A percentile compares a stretch with the other conserved stretches of the same genome.
phyloP scores from a whole-genome alignment of 441 rosid species.

The Macaranga tanarius region DNA sequence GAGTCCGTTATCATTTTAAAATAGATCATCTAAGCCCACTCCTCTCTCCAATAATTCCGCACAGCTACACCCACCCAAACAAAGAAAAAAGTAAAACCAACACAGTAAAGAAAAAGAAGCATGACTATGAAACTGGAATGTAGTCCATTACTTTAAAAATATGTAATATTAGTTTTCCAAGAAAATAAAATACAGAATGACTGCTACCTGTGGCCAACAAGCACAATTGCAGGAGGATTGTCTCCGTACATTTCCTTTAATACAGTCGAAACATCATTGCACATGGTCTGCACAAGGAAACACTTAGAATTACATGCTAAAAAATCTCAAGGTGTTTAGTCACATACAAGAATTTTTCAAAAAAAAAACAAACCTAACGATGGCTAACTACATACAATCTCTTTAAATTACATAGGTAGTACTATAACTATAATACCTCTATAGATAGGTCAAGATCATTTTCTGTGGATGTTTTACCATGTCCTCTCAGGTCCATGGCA shows the following conservation, averaged over 20 bases:
- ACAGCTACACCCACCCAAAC: neutral
- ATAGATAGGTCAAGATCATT: conserved; percentile 83
- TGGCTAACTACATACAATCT: neutral
- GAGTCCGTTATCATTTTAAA: too few species aligned
- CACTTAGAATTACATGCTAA: neutral
- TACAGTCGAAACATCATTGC: conserved; percentile 79
- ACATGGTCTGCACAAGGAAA: conserved; percentile 69
- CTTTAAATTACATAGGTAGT: neutral
- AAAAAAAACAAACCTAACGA: neutral
- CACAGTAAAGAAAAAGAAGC: neutral
- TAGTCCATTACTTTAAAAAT: neutral
- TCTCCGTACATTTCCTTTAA: conserved; percentile 84
- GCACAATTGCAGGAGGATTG: conserved; percentile 87
- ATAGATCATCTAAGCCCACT: neutral
- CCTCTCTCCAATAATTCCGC: neutral
- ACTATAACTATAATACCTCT: conserved; percentile 46
- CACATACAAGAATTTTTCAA: neutral
- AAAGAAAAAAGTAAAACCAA: conserved; percentile 2
- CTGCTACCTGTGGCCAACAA: conserved; percentile 92
- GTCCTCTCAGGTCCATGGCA: conserved; percentile 96
- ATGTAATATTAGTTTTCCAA: neutral
- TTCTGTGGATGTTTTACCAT: conserved; percentile 79
- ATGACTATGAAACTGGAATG: neutral
- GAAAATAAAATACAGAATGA: conserved; percentile 15
- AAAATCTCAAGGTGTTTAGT: neutral